Evolutionary conservation across 768 basidiomycete genomes (phyloP), one percentile per base, ranked within the genome.

Genomic region (Chlorophyllum brunneum): DNA sequence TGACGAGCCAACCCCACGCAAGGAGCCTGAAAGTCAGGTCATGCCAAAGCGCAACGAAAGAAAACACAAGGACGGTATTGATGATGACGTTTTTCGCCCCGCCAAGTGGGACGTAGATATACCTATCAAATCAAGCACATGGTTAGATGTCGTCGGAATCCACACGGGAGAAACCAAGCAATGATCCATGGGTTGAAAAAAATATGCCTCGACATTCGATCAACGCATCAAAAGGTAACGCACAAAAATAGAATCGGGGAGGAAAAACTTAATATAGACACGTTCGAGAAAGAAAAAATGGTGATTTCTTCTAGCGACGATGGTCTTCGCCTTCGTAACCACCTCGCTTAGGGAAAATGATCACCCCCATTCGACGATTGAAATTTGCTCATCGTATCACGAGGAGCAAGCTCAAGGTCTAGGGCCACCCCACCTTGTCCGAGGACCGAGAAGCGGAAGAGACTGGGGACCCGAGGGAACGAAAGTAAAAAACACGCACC

Each of bases 11-110:
- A 2, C 97, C 95, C 95, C 95, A 99, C 1, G 92, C 85, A 1
- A 99, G 75, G 4, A 98, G 77, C 22, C 77, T 77, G 66, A 95
- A 85, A 0, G 89, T 88, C 1, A 98, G 75, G 63, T 98, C 97
- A 59, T 99, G 97, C 95, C 95, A 99, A 16, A 99, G 70, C 0
- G 97, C 95, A 20, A 98, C 95, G 61, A 99, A 98, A 0, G 95
- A 88, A 74, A 98, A 98, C 16, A 95, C 81, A 34, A 95, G 69
- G 8, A 85, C 56, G 0, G 82, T 89, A 36, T 95, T 86, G 20
- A 87, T 43, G 5, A 85, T 60, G 11, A 69, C 58, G 51, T 71
- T 70, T 22, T 70, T 66, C 4, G 78, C 65, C 2, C 95, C 97
- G 13, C 94, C 95, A 13, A 98, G 72, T 0, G 97, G 95, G 13